Percentiles rank a stretch among this genome's conserved stretches.
These are phyloP conservation scores for Juglanconis oblonga DNA, from an alignment of 2,329 filamentous ascomycete species.

Conservation along the genomic window DNA sequence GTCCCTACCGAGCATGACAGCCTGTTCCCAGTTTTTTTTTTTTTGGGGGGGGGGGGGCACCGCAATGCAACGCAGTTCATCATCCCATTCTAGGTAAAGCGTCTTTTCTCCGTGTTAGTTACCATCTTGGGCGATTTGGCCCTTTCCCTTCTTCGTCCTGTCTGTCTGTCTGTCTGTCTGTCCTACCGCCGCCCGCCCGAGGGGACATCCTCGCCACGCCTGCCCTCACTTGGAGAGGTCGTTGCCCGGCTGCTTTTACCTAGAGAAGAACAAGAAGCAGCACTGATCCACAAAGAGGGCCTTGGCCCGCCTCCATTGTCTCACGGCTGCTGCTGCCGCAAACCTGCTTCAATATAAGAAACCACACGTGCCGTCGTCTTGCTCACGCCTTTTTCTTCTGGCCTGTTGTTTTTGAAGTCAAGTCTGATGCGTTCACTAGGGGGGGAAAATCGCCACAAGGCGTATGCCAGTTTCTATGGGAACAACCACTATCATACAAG, in stretches of 20 bases:
- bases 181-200: not conserved
- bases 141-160: not conserved
- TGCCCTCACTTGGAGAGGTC: not conserved
- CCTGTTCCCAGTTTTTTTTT: not conserved
- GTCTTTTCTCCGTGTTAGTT: conserved; percentile 17
- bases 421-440: not conserved
- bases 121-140: conserved; percentile 13
- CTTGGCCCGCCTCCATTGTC: not conserved
- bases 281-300: not conserved
- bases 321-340: not conserved
- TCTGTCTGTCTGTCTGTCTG: not conserved
- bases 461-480: conserved; percentile 2
- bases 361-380: not conserved
- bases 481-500: not conserved
- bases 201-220: not conserved
- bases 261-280: not conserved
- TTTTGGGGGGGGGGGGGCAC: too few species aligned
- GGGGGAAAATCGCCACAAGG: not conserved
- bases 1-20: not conserved
- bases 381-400: not conserved
- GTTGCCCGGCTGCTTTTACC: not conserved
- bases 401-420: not conserved
- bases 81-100: conserved; percentile 17
- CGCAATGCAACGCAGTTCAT: not conserved
- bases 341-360: not conserved